Conservation (phyloP, 2,329 filamentous ascomycete genomes). For the Penicillium concentricum region DNA sequence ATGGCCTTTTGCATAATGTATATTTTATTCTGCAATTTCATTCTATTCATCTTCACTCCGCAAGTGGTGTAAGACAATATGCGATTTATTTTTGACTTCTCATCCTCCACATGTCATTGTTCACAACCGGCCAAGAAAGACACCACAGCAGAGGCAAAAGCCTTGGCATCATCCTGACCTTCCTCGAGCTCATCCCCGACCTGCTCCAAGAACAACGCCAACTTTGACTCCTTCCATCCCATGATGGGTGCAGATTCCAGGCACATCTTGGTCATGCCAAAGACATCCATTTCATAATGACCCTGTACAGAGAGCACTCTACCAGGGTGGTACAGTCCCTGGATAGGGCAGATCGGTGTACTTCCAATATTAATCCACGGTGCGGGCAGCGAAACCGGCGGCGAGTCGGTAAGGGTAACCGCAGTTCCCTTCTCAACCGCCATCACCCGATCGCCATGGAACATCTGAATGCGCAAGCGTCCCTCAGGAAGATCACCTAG, state of each 20-base stretch:
- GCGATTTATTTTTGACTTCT: not conserved
- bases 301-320: constrained; percentile 25
- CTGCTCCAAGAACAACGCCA: constrained; percentile 24
- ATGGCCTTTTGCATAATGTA: not conserved
- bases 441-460: constrained; percentile 27
- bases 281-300: constrained; percentile 27
- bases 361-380: constrained; percentile 28
- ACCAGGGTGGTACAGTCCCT: constrained; percentile 24
- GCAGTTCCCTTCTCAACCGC: constrained; percentile 22
- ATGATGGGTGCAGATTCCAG: constrained; percentile 21
- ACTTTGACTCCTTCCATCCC: constrained; percentile 26
- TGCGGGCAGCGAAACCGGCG: constrained; percentile 22
- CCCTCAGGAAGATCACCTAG: constrained; percentile 14
- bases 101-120: constrained; percentile 9
- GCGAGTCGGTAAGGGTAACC: constrained; percentile 17
- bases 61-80: not conserved
- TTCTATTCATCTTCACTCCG: not conserved
- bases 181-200: constrained; percentile 22
- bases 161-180: constrained; percentile 21
- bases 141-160: constrained; percentile 27
- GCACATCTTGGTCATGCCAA: constrained; percentile 26
- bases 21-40: not conserved
- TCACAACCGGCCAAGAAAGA: constrained; percentile 22
- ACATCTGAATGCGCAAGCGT: constrained; percentile 25
- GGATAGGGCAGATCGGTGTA: constrained; percentile 25